phyloP scores from a whole-genome alignment of 768 basidiomycete species.

The Dioszegia crocea region DNA sequence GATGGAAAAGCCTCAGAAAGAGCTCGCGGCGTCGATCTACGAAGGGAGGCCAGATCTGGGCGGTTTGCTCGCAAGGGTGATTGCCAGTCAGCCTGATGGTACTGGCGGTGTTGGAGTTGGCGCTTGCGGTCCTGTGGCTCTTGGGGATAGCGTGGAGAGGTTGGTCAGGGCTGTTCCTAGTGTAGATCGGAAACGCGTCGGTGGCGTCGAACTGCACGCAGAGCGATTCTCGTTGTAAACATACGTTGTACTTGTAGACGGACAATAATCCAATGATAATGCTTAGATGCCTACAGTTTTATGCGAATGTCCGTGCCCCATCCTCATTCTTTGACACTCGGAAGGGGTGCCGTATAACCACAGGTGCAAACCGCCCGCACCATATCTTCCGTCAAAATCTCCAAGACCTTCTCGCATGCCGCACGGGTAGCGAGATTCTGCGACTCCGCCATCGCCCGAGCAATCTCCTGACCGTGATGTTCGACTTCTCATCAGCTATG shows the following conservation, averaged over 20 bases:
- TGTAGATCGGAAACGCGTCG: not conserved
- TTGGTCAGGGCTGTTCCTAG: not conserved
- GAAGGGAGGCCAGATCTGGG: not conserved
- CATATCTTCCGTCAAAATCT: constrained; percentile 1
- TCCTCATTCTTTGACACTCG: not conserved
- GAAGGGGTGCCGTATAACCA: not conserved
- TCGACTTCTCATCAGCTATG: constrained; percentile 3
- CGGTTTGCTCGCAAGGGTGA: not conserved
- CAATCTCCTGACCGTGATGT: constrained; percentile 16
- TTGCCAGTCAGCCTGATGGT: not conserved
- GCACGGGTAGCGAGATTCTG: constrained; percentile 13
- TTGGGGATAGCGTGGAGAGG: not conserved
- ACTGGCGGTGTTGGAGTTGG: constrained; percentile 3
- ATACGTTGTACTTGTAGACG: not conserved
- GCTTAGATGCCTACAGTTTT: no score
- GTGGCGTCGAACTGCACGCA: not conserved
- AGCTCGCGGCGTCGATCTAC: not conserved
- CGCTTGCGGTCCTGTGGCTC: not conserved
- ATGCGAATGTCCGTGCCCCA: not conserved
- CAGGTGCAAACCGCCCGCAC: constrained; percentile 15
- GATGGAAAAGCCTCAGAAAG: not conserved
- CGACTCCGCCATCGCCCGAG: constrained; percentile 3
- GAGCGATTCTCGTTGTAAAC: constrained; percentile 5
- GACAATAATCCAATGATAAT: not conserved
- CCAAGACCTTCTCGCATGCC: constrained; percentile 21